Evolutionary conservation across 345 rosid genomes (phyloP).

Genomic region (Acer yangbiense): DNA sequence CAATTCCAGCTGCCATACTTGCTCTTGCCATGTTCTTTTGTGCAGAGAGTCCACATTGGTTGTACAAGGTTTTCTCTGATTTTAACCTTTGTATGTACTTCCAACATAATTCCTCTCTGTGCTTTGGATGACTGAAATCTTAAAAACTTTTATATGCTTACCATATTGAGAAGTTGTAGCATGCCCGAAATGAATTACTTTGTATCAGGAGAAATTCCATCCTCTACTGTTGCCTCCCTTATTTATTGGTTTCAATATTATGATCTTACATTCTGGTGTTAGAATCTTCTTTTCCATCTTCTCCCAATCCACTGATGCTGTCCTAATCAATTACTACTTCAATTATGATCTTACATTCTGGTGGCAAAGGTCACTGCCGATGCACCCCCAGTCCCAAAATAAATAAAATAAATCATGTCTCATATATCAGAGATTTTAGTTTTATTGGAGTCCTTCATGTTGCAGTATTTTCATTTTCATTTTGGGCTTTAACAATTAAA

Average conservation of each 20-base stretch:
- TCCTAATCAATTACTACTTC: neutral
- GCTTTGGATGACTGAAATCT: neutral
- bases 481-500: neutral
- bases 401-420: too few relatives aligned
- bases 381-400: neutral
- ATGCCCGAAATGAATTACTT: neutral
- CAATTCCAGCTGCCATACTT: slow-evolving; percentile 80
- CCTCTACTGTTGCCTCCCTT: neutral
- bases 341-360: neutral
- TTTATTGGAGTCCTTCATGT: neutral
- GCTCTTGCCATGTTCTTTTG: slow-evolving; percentile 79
- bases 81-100: neutral
- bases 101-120: neutral
- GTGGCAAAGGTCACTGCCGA: neutral
- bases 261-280: neutral
- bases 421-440: neutral
- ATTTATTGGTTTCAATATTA: neutral
- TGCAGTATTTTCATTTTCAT: neutral
- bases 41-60: slow-evolving; percentile 92
- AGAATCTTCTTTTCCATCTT: too few relatives aligned
- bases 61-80: slow-evolving; percentile 69
- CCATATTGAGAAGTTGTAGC: neutral
- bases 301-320: neutral
- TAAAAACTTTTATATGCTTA: neutral
- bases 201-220: neutral